Evolutionary conservation across 164 flowering plant genomes (phyloP), one percentile per base, ranked within the genome.

Genomic region (Houttuynia cordata): DNA sequence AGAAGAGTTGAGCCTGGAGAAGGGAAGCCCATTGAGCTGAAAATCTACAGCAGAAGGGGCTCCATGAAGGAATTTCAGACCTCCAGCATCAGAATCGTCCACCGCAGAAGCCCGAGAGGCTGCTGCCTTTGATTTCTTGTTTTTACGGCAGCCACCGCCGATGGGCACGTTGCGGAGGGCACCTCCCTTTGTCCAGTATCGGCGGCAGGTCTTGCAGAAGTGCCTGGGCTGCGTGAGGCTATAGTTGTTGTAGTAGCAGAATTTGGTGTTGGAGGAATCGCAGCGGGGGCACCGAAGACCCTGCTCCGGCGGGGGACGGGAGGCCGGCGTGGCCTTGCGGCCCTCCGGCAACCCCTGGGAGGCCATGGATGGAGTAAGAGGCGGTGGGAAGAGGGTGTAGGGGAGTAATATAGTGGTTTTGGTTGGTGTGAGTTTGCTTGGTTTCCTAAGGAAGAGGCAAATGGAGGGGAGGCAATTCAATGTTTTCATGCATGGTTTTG

Each of bases 191-290:
- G 49, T 42, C 49, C 49, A 42, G 49, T 42, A 42, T 12, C 96
- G 66, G 24, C 91, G 66, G 50, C 96, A 87, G 4, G 88, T 82
- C 76, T 85, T 87, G 79, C 96, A 87, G 73, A 85, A 85, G 53
- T 88, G 87, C 13, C 96, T 65, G 4, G 96, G 96, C 66, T 87
- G 91, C 4, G 91, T 61, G 25, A 87, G 80, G 65, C 85, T 84
- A 81, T 87, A 87, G 60, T 87, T 87, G 78, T 87, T 87, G 83
- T 83, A 87, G 83, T 87, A 87, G 70, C 94, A 87, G 75, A 87
- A 87, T 57, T 87, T 87, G 30, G 94, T 87, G 76, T 87, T 87
- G 42, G 85, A 63, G 0, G 95, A 87, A 58, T 87, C 95, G 53
- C 95, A 87, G 30, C 95, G 58, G 0, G 91, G 95, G 62, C 95